Evolutionary conservation across 176 grass and related monocot species (phyloP).

Genomic region (Oryza coarctata): DNA sequence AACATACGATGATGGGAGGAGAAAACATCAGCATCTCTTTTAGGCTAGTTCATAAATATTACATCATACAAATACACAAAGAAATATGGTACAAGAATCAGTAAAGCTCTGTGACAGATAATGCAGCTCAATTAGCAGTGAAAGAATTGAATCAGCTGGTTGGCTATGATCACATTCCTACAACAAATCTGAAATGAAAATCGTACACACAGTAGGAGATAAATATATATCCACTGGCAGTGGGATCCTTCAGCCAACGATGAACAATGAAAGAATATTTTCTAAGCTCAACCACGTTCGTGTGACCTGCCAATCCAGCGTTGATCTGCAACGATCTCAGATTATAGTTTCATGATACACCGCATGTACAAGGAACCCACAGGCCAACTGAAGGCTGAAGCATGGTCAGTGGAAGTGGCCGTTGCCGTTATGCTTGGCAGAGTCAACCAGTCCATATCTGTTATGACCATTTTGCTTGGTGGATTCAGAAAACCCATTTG

Average conservation of each 20-base stretch:
- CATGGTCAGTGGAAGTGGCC: slow-evolving; percentile 31
- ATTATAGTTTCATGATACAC: slow-evolving; percentile 11
- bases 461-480: slow-evolving; percentile 28
- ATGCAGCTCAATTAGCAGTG: slow-evolving; percentile 36
- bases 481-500: slow-evolving; percentile 21
- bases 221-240: slow-evolving; percentile 23
- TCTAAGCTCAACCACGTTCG: not conserved
- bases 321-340: slow-evolving; percentile 23
- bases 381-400: not conserved
- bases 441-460: slow-evolving; percentile 22
- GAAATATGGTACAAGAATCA: slow-evolving; percentile 19
- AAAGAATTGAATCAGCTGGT: slow-evolving; percentile 46
- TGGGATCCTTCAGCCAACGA: slow-evolving; percentile 21
- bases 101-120: not conserved
- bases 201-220: slow-evolving; percentile 4
- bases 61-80: slow-evolving; percentile 3
- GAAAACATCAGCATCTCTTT: not conserved
- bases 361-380: slow-evolving; percentile 40
- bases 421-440: slow-evolving; percentile 30
- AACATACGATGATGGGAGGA: not conserved
- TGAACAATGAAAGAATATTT: slow-evolving; percentile 20
- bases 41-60: slow-evolving; percentile 7
- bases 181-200: slow-evolving; percentile 24
- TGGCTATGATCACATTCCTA: slow-evolving; percentile 36
- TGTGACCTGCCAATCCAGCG: slow-evolving; percentile 16